Conservation (phyloP, 2,329 filamentous ascomycete genomes). For the Massarina eburnea region DNA sequence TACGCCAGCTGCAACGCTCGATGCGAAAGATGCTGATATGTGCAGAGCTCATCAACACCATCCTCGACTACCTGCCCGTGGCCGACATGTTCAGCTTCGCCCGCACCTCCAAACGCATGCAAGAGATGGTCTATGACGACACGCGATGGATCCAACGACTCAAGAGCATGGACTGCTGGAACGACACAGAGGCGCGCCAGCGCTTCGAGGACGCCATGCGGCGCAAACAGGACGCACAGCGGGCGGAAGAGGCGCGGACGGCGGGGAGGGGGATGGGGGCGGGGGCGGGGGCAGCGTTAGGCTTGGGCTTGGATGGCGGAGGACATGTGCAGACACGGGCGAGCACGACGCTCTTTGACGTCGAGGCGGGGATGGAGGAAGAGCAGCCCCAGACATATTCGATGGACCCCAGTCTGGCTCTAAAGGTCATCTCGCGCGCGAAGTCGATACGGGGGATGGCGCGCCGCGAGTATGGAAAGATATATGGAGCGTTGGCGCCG, state of each 20-base stretch:
- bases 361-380: conserved; percentile 68
- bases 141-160: conserved; percentile 88
- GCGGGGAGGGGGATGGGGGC: conserved; percentile 37
- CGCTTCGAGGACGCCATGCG: conserved; percentile 71
- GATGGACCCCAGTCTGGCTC: conserved; percentile 62
- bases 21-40: conserved; percentile 4
- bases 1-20: conserved; percentile 40
- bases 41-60: conserved; percentile 79
- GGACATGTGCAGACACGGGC: conserved; percentile 42
- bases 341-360: conserved; percentile 72
- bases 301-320: too few species aligned
- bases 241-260: conserved; percentile 43
- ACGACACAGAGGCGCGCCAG: conserved; percentile 80
- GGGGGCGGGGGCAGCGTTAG: conserved; percentile 27
- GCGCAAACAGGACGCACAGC: conserved; percentile 59
- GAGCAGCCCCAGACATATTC: conserved; percentile 47
- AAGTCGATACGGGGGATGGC: conserved; percentile 82
- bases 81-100: conserved; percentile 84
- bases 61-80: conserved; percentile 87
- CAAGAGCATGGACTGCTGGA: conserved; percentile 87
- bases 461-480: conserved; percentile 84
- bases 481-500: conserved; percentile 84
- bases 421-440: conserved; percentile 70
- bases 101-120: conserved; percentile 79
- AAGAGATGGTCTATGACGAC: conserved; percentile 99